phyloP scores from a whole-genome alignment of 2,329 filamentous ascomycete species.

The Eutypella sp. region DNA sequence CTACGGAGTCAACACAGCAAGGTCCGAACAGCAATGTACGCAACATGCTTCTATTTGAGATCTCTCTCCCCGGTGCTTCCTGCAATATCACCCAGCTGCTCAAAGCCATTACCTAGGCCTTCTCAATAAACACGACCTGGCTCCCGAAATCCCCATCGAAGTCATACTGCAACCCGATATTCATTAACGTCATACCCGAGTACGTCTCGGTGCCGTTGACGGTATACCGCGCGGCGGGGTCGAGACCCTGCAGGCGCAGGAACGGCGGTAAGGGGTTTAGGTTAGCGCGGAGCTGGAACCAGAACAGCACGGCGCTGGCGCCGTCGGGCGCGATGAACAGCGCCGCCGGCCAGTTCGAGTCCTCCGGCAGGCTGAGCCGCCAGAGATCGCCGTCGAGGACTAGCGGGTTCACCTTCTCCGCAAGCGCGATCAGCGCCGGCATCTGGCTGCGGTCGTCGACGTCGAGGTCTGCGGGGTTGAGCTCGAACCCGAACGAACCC shows the following conservation, averaged over 20 bases:
- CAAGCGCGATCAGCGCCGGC: conserved; percentile 47
- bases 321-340: conserved; percentile 52
- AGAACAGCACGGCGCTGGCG: conserved; percentile 49
- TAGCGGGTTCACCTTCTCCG: conserved; percentile 54
- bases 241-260: conserved; percentile 52
- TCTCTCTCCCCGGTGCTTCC: no score
- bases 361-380: conserved; percentile 52
- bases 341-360: conserved; percentile 58
- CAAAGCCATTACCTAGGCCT: no score
- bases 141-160: conserved; percentile 53
- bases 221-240: conserved; percentile 47
- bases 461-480: conserved; percentile 49
- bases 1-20: no score
- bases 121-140: conserved; percentile 11
- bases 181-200: conserved; percentile 58
- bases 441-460: conserved; percentile 48
- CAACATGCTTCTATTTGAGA: no score
- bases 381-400: conserved; percentile 55
- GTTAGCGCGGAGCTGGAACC: conserved; percentile 51
- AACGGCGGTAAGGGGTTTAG: conserved; percentile 50
- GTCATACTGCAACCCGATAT: conserved; percentile 50
- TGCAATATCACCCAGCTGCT: no score
- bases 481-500: conserved; percentile 60
- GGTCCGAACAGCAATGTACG: no score
- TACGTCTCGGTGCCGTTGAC: conserved; percentile 43